phyloP scores from a whole-genome alignment of 768 basidiomycete genomes.

The Phylloporus rhodoxanthus region DNA sequence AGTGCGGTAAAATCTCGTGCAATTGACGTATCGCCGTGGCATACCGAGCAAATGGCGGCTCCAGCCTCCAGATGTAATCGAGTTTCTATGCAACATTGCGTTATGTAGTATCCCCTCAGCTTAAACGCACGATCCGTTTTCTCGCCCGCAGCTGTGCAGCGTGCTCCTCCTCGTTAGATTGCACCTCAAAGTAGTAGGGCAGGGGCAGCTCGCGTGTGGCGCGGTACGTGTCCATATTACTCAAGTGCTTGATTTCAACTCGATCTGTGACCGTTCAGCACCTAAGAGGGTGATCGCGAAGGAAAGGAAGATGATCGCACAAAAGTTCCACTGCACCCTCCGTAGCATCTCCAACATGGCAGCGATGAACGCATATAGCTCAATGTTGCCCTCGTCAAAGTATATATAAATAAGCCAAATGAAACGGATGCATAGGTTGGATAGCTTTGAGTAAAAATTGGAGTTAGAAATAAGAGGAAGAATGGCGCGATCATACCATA shows the following conservation, averaged over 20 bases:
- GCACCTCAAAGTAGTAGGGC: constrained; percentile 58
- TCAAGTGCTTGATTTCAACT: constrained; percentile 86
- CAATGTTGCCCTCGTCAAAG: constrained; percentile 37
- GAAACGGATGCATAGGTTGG: constrained; percentile 74
- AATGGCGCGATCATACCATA: constrained; percentile 43
- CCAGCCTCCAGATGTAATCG: too few species aligned
- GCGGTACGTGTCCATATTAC: constrained; percentile 90
- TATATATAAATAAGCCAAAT: constrained; percentile 79
- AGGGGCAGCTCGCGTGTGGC: constrained; percentile 80
- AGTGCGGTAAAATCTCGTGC: too few species aligned
- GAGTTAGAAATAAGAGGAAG: neutral
- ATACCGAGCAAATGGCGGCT: too few species aligned
- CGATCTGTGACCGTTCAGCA: constrained; percentile 43
- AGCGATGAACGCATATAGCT: constrained; percentile 59
- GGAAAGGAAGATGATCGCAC: constrained; percentile 38
- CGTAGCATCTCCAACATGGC: constrained; percentile 73
- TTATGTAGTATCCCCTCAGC: constrained; percentile 4
- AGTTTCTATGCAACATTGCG: too few species aligned
- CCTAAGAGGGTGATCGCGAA: neutral
- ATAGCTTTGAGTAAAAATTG: constrained; percentile 39
- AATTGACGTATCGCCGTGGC: too few species aligned
- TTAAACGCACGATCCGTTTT: constrained; percentile 18
- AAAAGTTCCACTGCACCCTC: constrained; percentile 89
- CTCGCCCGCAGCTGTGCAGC: constrained; percentile 4
- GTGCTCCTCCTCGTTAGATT: constrained; percentile 37